Percentiles rank a stretch among this genome's conserved stretches.
phyloP scores from a whole-genome alignment of 345 rosid genomes.

The Salix caprea region DNA sequence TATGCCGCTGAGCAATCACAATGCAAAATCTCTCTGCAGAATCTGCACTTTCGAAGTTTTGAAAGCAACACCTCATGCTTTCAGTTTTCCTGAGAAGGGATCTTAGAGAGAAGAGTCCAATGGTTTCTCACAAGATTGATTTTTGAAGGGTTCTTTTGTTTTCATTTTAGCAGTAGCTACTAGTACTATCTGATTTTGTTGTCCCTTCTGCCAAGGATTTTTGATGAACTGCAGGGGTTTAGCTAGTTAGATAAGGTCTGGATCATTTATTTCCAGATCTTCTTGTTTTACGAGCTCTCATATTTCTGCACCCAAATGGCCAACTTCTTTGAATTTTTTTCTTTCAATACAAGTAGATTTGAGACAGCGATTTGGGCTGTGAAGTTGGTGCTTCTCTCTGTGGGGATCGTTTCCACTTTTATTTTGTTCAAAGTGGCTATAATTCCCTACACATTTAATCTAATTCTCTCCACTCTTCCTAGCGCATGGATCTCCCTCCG shows the following conservation, averaged over 20 bases:
- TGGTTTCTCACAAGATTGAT: background rate
- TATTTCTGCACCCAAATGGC: conserved; percentile 15
- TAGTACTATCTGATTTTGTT: background rate
- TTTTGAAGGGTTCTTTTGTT: background rate
- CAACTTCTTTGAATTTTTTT: conserved; percentile 7
- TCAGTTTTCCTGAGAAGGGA: background rate
- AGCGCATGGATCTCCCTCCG: conserved; percentile 27
- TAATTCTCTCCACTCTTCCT: conserved; percentile 28
- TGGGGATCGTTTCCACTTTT: conserved; percentile 33
- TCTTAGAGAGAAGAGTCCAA: background rate
- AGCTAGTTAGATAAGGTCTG: background rate
- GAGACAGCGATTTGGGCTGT: conserved; percentile 26
- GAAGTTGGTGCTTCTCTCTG: conserved; percentile 26
- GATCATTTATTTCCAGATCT: background rate
- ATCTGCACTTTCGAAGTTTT: background rate
- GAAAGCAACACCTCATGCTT: background rate
- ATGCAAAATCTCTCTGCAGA: background rate
- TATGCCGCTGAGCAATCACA: background rate
- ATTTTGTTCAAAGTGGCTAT: conserved; percentile 34
- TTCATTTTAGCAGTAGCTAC: background rate
- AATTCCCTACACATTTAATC: conserved; percentile 25
- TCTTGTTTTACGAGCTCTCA: background rate
- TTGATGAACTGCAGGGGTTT: background rate
- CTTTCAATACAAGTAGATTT: conserved; percentile 7
- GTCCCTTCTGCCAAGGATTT: background rate